Conservation (phyloP, 345 rosid species). For the Sonneratia caseolaris region DNA sequence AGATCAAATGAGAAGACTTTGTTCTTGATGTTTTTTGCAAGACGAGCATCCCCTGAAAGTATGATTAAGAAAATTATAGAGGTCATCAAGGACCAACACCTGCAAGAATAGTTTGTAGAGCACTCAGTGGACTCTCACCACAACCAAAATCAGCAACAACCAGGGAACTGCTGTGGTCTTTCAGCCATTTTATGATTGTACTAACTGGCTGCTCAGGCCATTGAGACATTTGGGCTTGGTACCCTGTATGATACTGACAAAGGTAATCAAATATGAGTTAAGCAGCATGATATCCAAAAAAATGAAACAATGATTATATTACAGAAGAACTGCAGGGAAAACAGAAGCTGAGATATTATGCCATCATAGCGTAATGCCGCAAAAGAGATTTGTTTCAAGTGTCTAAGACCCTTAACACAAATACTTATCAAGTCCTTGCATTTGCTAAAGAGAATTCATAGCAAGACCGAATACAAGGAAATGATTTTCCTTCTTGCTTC, state of each 20-base stretch:
- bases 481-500: too few species aligned
- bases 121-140: slow-evolving; percentile 31
- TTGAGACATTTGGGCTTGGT: slow-evolving; percentile 86
- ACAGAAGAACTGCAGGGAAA: not conserved
- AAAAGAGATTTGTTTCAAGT: not conserved
- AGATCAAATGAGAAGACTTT: slow-evolving; percentile 93
- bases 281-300: not conserved
- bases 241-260: slow-evolving; percentile 89
- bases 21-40: slow-evolving; percentile 76
- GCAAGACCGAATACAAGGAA: not conserved
- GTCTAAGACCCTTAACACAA: too few species aligned
- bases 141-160: slow-evolving; percentile 98
- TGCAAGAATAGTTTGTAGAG: not conserved
- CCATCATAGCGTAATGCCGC: not conserved
- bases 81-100: not conserved
- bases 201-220: slow-evolving; percentile 96
- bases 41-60: slow-evolving; percentile 67
- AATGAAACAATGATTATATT: not conserved
- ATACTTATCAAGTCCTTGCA: not conserved
- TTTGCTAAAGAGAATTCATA: not conserved
- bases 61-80: not conserved
- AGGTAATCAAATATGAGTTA: slow-evolving; percentile 17
- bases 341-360: not conserved
- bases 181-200: slow-evolving; percentile 57
- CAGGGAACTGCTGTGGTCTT: slow-evolving; percentile 50